Conservation (phyloP, 192 early-diverging fungal species). For the Coemansia furcata region DNA sequence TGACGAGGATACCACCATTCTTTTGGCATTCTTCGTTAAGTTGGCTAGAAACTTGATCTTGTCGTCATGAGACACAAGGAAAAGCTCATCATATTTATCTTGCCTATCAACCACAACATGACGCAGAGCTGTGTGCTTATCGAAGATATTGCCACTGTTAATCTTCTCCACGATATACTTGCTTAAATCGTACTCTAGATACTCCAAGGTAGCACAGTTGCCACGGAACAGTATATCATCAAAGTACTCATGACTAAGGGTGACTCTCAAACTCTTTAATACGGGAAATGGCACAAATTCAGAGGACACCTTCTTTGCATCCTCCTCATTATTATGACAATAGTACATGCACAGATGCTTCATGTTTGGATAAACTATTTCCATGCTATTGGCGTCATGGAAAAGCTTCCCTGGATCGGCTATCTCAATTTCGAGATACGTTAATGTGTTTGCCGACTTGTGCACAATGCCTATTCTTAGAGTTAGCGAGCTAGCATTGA, state of each 20-base stretch:
- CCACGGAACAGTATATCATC: constrained; percentile 11
- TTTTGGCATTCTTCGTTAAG: not conserved
- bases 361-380: not conserved
- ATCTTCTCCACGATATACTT: no score
- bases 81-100: no score
- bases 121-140: no score
- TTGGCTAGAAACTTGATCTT: not conserved
- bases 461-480: not conserved
- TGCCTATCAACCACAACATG: no score
- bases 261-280: not conserved
- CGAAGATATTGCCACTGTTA: no score
- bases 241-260: not conserved
- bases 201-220: not conserved
- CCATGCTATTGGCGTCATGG: not conserved
- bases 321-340: not conserved
- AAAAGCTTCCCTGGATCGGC: not conserved
- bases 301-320: not conserved
- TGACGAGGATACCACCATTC: not conserved
- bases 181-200: not conserved
- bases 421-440: not conserved
- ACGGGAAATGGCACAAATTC: not conserved
- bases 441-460: not conserved
- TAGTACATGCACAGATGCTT: not conserved
- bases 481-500: not conserved
- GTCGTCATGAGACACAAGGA: no score